Percentiles rank a stretch among this genome's conserved stretches.
phyloP scores from a whole-genome alignment of 2,329 filamentous ascomycete genomes.

The Thelonectria olida region DNA sequence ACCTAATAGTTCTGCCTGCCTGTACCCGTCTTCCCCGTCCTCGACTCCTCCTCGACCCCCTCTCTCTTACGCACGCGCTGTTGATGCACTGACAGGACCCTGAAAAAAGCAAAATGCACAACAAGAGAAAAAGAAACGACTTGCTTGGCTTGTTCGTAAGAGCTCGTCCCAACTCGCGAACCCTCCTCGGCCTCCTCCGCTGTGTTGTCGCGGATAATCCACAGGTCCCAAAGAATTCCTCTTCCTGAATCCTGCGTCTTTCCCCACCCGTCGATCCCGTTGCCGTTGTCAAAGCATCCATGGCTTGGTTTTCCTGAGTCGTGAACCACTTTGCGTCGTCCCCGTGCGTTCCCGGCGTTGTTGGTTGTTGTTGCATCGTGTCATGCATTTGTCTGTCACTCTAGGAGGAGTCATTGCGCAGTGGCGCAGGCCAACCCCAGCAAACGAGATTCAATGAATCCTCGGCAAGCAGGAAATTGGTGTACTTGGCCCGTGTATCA shows the following conservation, averaged over 20 bases:
- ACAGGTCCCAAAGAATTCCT: slow-evolving; percentile 14
- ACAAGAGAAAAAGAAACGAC: slow-evolving; percentile 13
- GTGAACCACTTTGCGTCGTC: neutral
- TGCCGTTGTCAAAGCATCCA: slow-evolving; percentile 20
- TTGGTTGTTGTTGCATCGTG: slow-evolving; percentile 8
- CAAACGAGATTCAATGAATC: neutral
- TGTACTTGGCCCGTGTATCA: neutral
- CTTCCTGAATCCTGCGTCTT: neutral
- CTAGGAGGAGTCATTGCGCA: slow-evolving; percentile 2
- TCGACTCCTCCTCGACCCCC: no score
- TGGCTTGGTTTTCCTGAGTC: slow-evolving; percentile 11
- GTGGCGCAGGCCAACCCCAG: slow-evolving; percentile 17
- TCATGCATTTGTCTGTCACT: slow-evolving; percentile 24
- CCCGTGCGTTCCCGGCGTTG: slow-evolving; percentile 16
- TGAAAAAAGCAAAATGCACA: slow-evolving; percentile 16
- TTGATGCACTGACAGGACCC: slow-evolving; percentile 32
- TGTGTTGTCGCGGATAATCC: neutral
- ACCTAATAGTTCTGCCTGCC: neutral
- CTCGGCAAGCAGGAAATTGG: neutral
- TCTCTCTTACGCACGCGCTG: neutral
- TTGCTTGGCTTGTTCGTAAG: slow-evolving; percentile 16
- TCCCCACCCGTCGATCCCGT: slow-evolving; percentile 34
- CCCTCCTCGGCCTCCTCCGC: slow-evolving; percentile 7
- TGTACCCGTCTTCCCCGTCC: neutral
- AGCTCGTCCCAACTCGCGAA: slow-evolving; percentile 27